Conservation (phyloP, 805 yeast species). For the Candida chilensis region DNA sequence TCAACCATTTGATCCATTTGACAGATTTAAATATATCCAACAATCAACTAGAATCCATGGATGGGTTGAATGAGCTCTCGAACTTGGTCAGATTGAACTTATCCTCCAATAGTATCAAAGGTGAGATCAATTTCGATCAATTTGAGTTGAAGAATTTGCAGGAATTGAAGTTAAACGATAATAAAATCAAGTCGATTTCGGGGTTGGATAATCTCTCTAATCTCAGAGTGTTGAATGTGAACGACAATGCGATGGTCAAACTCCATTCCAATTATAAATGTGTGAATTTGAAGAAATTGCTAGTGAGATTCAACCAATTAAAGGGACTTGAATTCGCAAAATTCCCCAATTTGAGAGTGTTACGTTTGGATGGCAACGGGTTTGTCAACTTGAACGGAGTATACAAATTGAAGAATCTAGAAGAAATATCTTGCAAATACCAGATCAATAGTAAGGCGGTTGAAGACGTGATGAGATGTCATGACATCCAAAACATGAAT, state of each 20-base stretch:
- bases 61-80: conserved; percentile 24
- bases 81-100: conserved; percentile 30
- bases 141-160: conserved; percentile 28
- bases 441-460: conserved; percentile 12
- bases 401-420: conserved; percentile 17
- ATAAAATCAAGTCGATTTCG: conserved; percentile 18
- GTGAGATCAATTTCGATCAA: conserved; percentile 22
- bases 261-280: too few relatives aligned
- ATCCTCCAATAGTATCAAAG: conserved; percentile 28
- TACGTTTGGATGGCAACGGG: conserved; percentile 35
- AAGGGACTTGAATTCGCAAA: conserved; percentile 15
- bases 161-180: conserved; percentile 32
- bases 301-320: conserved; percentile 26
- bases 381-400: conserved; percentile 15
- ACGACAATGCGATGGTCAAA: conserved; percentile 25
- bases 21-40: conserved; percentile 24
- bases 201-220: conserved; percentile 25
- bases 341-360: conserved; percentile 28
- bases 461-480: conserved; percentile 9
- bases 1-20: conserved; percentile 29
- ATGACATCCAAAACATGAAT: conserved; percentile 21
- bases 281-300: conserved; percentile 26
- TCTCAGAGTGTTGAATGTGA: conserved; percentile 28
- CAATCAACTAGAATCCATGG: conserved; percentile 23
- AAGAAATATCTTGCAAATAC: conserved; percentile 33